phyloP scores from a whole-genome alignment of 768 basidiomycete species.

The Naematelia encephala region DNA sequence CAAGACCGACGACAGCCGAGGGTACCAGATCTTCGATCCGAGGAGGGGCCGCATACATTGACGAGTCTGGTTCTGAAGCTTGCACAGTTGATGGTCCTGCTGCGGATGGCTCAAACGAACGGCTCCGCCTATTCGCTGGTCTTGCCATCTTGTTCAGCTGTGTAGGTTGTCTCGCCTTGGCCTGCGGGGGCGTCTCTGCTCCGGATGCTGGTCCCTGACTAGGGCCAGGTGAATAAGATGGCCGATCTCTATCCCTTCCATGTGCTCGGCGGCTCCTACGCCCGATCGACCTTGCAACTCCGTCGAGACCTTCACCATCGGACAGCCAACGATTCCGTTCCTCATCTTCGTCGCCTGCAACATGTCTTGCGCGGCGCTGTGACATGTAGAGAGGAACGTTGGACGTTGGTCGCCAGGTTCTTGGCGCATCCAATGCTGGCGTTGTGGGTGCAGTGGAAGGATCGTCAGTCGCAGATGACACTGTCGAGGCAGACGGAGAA shows the following conservation, averaged over 20 bases:
- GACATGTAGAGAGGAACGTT: conserved; percentile 13
- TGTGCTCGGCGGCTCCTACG: conserved; percentile 17
- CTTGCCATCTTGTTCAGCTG: neutral
- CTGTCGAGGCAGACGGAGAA: neutral
- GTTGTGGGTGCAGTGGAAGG: conserved; percentile 3
- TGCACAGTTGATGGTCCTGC: neutral
- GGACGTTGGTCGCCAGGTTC: conserved; percentile 16
- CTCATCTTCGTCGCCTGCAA: conserved; percentile 7
- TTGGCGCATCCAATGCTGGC: neutral
- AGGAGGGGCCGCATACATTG: conserved; percentile 9
- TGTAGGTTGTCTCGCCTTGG: conserved; percentile 1
- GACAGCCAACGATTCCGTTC: conserved; percentile 44
- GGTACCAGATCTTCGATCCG: conserved; percentile 17
- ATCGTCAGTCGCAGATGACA: neutral
- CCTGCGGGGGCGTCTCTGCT: neutral
- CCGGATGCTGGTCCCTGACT: neutral
- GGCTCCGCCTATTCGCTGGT: conserved; percentile 5
- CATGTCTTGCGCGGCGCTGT: conserved; percentile 10
- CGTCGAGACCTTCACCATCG: conserved; percentile 42
- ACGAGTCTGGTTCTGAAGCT: neutral
- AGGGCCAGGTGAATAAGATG: neutral
- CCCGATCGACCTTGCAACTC: conserved; percentile 9
- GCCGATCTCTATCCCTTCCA: conserved; percentile 5
- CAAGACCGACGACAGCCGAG: conserved; percentile 7
- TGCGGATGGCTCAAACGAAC: conserved; percentile 12